Evolutionary conservation across 1,139 yeast genomes (phyloP).

Genomic region (Debaryomycetaceae sp.): DNA sequence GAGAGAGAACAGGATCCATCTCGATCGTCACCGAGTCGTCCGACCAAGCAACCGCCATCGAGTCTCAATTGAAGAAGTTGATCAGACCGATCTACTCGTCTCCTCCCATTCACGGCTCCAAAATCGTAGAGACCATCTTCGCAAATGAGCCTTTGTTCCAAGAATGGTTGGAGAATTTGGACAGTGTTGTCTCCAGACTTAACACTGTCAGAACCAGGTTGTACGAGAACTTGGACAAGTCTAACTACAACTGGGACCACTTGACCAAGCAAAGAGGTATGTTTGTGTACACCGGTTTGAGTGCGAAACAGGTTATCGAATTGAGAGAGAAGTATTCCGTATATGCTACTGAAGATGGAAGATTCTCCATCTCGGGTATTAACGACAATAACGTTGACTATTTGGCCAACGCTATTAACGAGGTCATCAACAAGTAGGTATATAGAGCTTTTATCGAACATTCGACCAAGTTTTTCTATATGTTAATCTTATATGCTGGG

Average conservation of each 20-base stretch:
- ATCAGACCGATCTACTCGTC: conserved; percentile 88
- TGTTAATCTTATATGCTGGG: conserved; percentile 1
- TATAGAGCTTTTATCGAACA: not conserved
- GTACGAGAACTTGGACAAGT: conserved; percentile 52
- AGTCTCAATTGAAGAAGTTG: conserved; percentile 75
- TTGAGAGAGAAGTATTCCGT: conserved; percentile 72
- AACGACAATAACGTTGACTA: conserved; percentile 77
- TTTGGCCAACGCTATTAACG: conserved; percentile 72
- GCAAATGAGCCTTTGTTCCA: conserved; percentile 56
- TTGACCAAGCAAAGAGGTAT: conserved; percentile 89
- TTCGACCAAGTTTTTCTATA: not conserved
- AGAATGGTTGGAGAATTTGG: conserved; percentile 79
- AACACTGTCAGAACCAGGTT: conserved; percentile 68
- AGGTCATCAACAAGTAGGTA: conserved; percentile 40
- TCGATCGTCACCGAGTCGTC: conserved; percentile 54
- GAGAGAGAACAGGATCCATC: conserved; percentile 93
- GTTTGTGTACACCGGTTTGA: conserved; percentile 90
- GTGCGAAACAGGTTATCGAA: conserved; percentile 62
- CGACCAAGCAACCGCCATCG: conserved; percentile 47
- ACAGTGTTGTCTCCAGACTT: conserved; percentile 74
- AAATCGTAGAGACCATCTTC: conserved; percentile 76
- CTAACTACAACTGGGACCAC: conserved; percentile 77
- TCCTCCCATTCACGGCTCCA: conserved; percentile 93
- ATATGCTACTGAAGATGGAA: conserved; percentile 84
- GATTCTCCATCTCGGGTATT: conserved; percentile 89